Base-by-base conservation (phyloP, 2,329 filamentous ascomycete genomes). In the Fusarium decemcellulare region DNA sequence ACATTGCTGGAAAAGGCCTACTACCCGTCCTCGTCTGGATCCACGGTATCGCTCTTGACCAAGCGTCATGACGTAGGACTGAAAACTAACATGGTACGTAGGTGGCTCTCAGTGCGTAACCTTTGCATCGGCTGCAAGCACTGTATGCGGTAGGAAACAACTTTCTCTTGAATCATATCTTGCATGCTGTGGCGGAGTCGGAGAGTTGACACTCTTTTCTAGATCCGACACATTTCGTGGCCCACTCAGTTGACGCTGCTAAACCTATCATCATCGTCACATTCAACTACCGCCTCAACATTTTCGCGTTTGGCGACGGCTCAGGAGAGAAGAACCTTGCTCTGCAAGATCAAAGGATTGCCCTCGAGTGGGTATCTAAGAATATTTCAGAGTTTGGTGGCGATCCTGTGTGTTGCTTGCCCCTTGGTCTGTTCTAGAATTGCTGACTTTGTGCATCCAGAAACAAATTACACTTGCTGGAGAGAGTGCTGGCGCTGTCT, bases 401-500 rank as follows among this genome's bases (percentile, higher is more conserved):
- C 12, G 70, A 78, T 29, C 68, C 71, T 23, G 76, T 73, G 16
- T 11, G 51, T 18, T 30, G 30, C 36, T 10, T n/a, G 7, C n/a
- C 1, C 2, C 14, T 1, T 2, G 6, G 1, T 1, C 0, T 1
- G 4, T 16, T 8, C 9, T 15, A 1, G 8, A 9, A 9, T 10
- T 16, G 9, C 11, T 55, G 11, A 61, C 8, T 15, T 11, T 10
- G 6, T 15, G 0, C 2, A 1, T 16, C 1, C 9, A 83, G 80
- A 23, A 75, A 3, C 78, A 78, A 23, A 78, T 85, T 8, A 84
- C 82, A 0, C 57, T 85, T 3, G 78, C 78, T 1, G 83, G 83
- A 5, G 83, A 85, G 63, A 85, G 83, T 46, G 83, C 83, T 0
- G 83, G 83, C 0, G 83, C 80, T 4, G 76, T 84, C 2, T 84